phyloP scores from a whole-genome alignment of 495 filamentous ascomycete genomes.

The Jackrogersella minutella region DNA sequence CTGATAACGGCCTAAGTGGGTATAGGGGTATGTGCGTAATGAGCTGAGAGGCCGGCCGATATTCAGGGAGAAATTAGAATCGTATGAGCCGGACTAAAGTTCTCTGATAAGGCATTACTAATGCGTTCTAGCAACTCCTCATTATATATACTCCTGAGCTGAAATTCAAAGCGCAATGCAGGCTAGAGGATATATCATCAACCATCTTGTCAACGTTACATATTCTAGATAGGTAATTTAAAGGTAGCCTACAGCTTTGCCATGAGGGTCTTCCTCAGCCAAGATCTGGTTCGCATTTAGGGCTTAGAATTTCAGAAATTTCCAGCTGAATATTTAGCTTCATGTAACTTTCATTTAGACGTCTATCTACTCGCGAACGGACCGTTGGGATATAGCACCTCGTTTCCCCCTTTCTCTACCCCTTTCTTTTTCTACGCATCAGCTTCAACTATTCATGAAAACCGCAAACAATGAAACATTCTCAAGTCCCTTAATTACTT shows the following conservation, averaged over 20 bases:
- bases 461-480: background rate
- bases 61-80: background rate
- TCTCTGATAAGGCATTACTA: background rate
- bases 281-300: too few relatives aligned
- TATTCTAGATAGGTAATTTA: too few relatives aligned
- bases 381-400: background rate
- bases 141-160: background rate
- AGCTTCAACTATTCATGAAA: too few relatives aligned
- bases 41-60: background rate
- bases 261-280: too few relatives aligned
- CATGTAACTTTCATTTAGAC: background rate
- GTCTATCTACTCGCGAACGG: background rate
- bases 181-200: background rate
- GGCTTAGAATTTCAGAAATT: too few relatives aligned
- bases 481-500: background rate
- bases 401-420: background rate
- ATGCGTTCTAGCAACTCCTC: background rate
- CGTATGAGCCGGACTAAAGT: background rate
- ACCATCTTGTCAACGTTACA: background rate
- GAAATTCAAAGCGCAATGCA: background rate
- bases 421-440: background rate
- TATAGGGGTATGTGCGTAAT: background rate
- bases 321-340: too few relatives aligned
- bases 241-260: too few relatives aligned
- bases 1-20: background rate